Conservation (phyloP, 306 rosid genomes). For the Senna tora region DNA sequence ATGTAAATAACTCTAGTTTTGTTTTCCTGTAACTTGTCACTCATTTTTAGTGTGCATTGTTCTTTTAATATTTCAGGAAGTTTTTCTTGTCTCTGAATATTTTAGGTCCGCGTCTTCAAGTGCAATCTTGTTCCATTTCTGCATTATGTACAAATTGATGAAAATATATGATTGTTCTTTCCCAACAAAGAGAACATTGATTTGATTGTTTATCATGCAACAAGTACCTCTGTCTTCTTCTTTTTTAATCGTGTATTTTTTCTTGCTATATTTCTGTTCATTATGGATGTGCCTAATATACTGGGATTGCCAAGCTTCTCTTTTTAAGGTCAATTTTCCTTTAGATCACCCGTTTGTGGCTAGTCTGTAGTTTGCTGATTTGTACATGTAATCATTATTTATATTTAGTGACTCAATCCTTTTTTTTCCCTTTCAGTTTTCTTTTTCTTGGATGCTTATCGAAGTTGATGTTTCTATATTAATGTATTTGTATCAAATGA, state of each 20-base stretch:
- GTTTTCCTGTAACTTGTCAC: conserved; percentile 24
- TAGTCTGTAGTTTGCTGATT: not conserved
- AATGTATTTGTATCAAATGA: conserved; percentile 21
- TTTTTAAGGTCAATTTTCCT: not conserved
- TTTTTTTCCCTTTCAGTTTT: not conserved
- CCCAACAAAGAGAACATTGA: not conserved
- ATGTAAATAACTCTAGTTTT: not conserved
- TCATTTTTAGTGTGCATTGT: not conserved
- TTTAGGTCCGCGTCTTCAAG: conserved; percentile 13
- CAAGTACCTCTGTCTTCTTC: not conserved
- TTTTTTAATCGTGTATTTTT: not conserved
- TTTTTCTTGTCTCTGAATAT: conserved; percentile 14
- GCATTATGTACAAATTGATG: conserved; percentile 10
- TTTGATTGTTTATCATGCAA: not conserved
- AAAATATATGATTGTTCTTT: not conserved
- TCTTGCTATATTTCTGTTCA: not conserved
- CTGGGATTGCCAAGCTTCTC: not conserved
- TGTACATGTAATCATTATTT: not conserved
- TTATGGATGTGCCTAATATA: no score
- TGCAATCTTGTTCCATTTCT: conserved; percentile 3
- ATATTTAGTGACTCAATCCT: not conserved
- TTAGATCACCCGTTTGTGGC: not conserved
- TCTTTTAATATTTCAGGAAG: conserved; percentile 24
- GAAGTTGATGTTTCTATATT: conserved; percentile 20
- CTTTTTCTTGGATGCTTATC: not conserved